Evolutionary conservation across 2,329 filamentous ascomycete genomes (phyloP), one percentile per base, ranked within the genome.

Genomic region (Gliomastix tumulicola): DNA sequence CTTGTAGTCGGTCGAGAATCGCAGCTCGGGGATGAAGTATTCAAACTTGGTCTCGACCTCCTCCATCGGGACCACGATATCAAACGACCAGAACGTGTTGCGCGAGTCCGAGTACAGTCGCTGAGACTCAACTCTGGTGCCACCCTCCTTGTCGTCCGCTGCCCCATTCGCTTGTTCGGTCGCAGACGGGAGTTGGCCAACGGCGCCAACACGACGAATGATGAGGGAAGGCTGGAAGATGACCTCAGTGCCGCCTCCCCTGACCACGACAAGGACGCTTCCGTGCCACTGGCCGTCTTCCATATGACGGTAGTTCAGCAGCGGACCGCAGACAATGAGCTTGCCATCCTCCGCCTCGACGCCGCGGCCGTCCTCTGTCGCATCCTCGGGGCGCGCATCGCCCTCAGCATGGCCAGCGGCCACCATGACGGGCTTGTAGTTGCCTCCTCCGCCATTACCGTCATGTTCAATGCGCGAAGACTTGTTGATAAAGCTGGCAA

Each of bases 41-140:
- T 84, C 76, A 81, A 88, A 95, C 53, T 76, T 74, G 39, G 79
- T 71, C 65, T 95, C 88, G 41, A 59, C 63, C 12, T 69, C 58
- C 36, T 76, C 76, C 43, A 98, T 75, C 44, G 89, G 84, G 25
- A 95, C 76, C 47, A 80, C 72, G 21, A 98, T 58, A 48, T 84
- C 82, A 62, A 97, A 98, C 39, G 82, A 76, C 92, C 92, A 98
- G 59, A 98, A 98, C 1, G 90, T 97, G 71, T 81, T 64, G 62
- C 72, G 63, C 33, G 63, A 58, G 50, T 82, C 71, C 55, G 82
- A 74, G 79, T 82, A 65, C 62, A 90, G 54, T 71, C 73, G 63
- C 60, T 67, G 53, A 30, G 49, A 47, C 70, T 64, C 49, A 37
- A 69, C 17, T 49, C 51, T 20, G 42, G 21, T 39, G 32, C 51